A percentile compares a stretch with the other conserved stretches of the same genome.
Evolutionary conservation across 306 rosid genomes (phyloP).

Genomic region (Hippophae tibetana): DNA sequence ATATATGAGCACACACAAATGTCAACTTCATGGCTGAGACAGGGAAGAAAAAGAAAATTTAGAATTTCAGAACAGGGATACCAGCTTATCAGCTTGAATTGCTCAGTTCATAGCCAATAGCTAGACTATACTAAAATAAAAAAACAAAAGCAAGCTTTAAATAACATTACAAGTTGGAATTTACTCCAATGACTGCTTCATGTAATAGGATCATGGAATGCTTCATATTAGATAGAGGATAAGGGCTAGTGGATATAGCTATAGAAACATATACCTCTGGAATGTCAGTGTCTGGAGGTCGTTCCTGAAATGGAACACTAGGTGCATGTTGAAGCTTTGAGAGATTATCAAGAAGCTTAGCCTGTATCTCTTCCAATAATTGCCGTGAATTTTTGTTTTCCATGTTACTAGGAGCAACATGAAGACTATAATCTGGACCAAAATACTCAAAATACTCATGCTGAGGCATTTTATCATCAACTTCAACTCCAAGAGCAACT

Average conservation of each 20-base stretch:
- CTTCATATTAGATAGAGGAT: neutral
- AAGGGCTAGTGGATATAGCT: constrained; percentile 4
- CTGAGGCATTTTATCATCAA: constrained; percentile 87
- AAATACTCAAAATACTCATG: constrained; percentile 87
- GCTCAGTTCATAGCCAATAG: neutral
- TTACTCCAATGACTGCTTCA: neutral
- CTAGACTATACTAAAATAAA: neutral
- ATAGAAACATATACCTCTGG: constrained; percentile 48
- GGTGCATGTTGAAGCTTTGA: constrained; percentile 85
- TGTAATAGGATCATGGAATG: neutral
- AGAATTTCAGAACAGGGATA: neutral
- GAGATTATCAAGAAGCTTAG: constrained; percentile 69
- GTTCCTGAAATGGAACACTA: constrained; percentile 74
- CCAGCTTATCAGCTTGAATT: neutral
- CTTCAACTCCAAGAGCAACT: constrained; percentile 85
- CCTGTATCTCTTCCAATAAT: constrained; percentile 57
- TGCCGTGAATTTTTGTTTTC: constrained; percentile 76
- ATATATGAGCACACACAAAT: neutral
- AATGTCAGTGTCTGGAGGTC: constrained; percentile 68
- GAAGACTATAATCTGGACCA: constrained; percentile 88
- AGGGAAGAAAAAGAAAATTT: neutral
- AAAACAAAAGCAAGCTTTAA: neutral
- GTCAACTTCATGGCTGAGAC: neutral
- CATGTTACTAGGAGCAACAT: constrained; percentile 95
- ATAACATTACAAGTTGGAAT: neutral